Conservation (phyloP, 208 protist genomes). For the Leptomonas pyrrhocoris region DNA sequence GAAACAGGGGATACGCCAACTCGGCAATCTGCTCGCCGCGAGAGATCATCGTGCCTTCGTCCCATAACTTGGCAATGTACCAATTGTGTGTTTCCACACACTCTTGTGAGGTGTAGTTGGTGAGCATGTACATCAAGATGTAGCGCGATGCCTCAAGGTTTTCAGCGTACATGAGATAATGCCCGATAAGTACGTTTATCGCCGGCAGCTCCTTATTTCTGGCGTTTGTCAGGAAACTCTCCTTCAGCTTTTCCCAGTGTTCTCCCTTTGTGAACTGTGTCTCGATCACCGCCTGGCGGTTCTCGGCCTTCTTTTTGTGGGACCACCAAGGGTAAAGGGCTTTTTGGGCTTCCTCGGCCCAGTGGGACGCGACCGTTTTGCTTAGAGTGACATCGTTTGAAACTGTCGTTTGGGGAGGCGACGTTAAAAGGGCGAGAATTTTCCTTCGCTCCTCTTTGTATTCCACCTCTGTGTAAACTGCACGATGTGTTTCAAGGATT, state of each 20-base stretch:
- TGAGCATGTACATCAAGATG: slow-evolving; percentile 5
- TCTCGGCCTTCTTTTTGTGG: too few species aligned
- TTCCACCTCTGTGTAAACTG: too few species aligned
- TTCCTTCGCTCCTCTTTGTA: too few species aligned
- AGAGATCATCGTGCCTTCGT: neutral
- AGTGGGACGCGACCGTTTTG: too few species aligned
- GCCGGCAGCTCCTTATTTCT: neutral
- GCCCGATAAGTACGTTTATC: neutral
- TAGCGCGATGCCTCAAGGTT: neutral
- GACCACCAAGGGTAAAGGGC: too few species aligned
- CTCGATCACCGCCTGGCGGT: too few species aligned
- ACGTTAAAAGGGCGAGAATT: too few species aligned
- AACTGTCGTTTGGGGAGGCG: too few species aligned
- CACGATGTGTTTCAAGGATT: too few species aligned
- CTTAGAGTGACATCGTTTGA: too few species aligned
- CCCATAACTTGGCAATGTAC: neutral
- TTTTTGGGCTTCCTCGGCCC: too few species aligned
- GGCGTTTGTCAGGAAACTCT: neutral
- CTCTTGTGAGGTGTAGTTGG: slow-evolving; percentile 1
- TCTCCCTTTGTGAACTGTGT: neutral
- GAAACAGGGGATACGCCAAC: neutral
- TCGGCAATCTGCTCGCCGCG: neutral
- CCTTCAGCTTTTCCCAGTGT: neutral
- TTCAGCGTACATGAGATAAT: neutral
- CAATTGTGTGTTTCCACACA: slow-evolving; percentile 11